Evolutionary conservation across 805 yeast species (phyloP), one percentile per base, ranked within the genome.

Genomic region (Hanseniaspora pseudoguilliermondii): DNA sequence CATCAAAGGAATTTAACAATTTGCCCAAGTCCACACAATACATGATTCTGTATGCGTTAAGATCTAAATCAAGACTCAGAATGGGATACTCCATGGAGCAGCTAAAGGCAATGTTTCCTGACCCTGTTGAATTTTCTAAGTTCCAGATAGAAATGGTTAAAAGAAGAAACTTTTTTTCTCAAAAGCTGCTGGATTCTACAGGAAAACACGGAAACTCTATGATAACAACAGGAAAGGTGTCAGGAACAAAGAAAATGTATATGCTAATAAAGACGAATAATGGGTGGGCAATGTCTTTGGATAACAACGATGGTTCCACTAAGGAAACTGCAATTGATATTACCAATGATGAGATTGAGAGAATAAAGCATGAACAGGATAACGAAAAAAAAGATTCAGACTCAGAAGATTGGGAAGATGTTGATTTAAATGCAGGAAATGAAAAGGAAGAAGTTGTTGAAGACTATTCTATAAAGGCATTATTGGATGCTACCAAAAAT

Each of bases 21-120:
- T 71, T 93, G n/a, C 96, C 98, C 0, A 71, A 83, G 50, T 79
- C 89, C 0, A 82, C 95, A 0, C 96, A 89, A 65, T 93, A 93
- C 65, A 87, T 89, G 78, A 79, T 88, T 3, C 70, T 93, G 13
- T 86, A 93, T 10, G 87, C 86, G 58, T 75, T 95, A 16, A 69
- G 99, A 57, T 71, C 89, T 27, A 77, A 88, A 59, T 90, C 97
- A 0, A 72, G 99, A 57, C 75, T 93, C 65, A 81, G 99, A 71
- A 83, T 93, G 95, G 99, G 99, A 0, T 90, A 86, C 64, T 75
- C 91, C 0, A 86, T 89, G 57, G 89, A 86, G n/a, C 97, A 93
- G 64, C 72, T 93, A 38, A 86, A 86, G 60, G 71, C 78, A 5
- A 71, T 88, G 55, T 93, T 91, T 62, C 95, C 96, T 0, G 75